These are phyloP conservation scores for Syzygium syzygioides DNA, from an alignment of 441 rosid genomes.

Conservation along the genomic window DNA sequence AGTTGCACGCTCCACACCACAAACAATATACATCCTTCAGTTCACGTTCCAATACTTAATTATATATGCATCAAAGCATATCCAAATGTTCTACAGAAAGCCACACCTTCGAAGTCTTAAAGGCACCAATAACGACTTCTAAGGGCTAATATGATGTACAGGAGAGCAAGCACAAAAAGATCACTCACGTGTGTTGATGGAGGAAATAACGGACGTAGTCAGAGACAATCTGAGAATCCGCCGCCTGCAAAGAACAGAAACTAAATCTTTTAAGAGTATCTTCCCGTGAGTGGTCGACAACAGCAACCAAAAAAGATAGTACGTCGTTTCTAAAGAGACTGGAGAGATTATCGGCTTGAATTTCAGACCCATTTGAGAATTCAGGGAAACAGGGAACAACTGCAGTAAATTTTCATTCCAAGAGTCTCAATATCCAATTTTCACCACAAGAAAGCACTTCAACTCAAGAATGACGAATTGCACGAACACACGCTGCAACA, in stretches of 20 bases:
- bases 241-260: conserved; percentile 50
- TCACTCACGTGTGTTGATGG: conserved; percentile 89
- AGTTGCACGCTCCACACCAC: background rate
- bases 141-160: background rate
- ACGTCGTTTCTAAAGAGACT: background rate
- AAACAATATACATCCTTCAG: background rate
- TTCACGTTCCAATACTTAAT: background rate
- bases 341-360: accelerated
- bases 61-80: background rate
- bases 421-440: background rate
- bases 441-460: background rate
- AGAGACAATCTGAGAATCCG: conserved; percentile 91
- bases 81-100: background rate
- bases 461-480: background rate
- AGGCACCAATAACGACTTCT: background rate
- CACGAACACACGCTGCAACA: background rate
- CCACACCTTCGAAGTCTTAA: background rate
- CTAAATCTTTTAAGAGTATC: background rate
- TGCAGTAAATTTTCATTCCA: background rate
- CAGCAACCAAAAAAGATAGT: background rate
- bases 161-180: background rate
- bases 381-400: background rate
- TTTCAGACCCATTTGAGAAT: background rate
- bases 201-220: conserved; percentile 91
- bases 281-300: background rate